A percentile compares a stretch with the other conserved stretches of the same genome.
Evolutionary conservation across 371 early-diverging fungal species (phyloP).

Genomic region (Actinomucor elegans): DNA sequence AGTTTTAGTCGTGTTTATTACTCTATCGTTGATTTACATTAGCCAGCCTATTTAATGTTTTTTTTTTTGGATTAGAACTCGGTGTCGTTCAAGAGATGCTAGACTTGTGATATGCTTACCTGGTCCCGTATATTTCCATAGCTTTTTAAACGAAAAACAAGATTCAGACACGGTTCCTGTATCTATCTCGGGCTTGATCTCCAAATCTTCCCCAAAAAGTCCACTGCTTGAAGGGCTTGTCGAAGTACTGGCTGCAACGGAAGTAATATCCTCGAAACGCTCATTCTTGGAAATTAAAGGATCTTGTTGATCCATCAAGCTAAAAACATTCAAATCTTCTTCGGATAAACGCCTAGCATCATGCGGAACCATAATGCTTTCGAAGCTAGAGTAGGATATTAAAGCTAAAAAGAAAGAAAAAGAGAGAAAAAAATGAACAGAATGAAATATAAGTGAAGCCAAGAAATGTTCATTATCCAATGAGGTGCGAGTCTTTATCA

Average conservation of each 20-base stretch:
- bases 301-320: conserved; percentile 10
- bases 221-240: not conserved
- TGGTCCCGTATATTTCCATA: conserved; percentile 59
- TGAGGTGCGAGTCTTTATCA: no score
- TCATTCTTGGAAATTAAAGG: conserved; percentile 1
- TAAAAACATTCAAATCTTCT: conserved; percentile 9
- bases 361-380: conserved; percentile 32
- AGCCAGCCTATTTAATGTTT: conserved; percentile 37
- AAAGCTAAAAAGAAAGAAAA: no score
- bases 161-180: conserved; percentile 35
- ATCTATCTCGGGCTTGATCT: conserved; percentile 43
- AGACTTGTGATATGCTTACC: conserved; percentile 26
- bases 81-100: no score
- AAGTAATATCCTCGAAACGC: not conserved
- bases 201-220: conserved; percentile 31
- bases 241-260: not conserved
- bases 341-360: conserved; percentile 18
- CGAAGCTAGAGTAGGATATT: no score
- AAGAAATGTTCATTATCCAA: no score
- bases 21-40: conserved; percentile 23
- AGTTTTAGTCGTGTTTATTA: not conserved
- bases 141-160: conserved; percentile 46
- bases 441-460: no score
- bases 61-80: no score
- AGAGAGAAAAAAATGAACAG: no score